Percentiles rank a stretch among this genome's conserved stretches.
Evolutionary conservation across 2,329 filamentous ascomycete genomes (phyloP).

Genomic region (Paramyrothecium sp.): DNA sequence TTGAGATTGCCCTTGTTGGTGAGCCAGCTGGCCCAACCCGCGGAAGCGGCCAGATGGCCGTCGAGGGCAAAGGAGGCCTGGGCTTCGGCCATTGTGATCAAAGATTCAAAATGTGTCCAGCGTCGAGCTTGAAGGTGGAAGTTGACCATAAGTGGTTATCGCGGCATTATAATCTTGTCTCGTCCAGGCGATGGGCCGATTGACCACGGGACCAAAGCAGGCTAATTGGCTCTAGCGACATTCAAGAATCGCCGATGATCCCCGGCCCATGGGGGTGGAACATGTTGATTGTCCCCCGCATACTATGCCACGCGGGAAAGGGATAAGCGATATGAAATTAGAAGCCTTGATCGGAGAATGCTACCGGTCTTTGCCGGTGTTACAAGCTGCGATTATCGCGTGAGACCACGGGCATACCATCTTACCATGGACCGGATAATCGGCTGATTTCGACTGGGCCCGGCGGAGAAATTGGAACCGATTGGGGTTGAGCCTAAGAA

Average conservation of each 20-base stretch:
- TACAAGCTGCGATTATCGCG: neutral
- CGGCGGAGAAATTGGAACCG: neutral
- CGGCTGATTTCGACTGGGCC: neutral
- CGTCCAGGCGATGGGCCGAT: neutral
- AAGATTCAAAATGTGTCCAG: neutral
- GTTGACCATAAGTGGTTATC: no score
- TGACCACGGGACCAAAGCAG: neutral
- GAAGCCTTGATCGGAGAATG: neutral
- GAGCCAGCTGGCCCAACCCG: slow-evolving; percentile 3
- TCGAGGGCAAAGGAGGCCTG: slow-evolving; percentile 1
- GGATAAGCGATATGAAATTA: neutral
- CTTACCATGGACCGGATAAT: neutral
- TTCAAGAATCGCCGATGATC: neutral
- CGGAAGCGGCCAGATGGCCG: neutral
- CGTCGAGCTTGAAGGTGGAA: neutral
- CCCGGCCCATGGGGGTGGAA: neutral
- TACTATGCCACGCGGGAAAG: neutral
- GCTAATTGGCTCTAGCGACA: neutral
- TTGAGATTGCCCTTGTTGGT: slow-evolving; percentile 5
- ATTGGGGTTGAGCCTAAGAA: no score
- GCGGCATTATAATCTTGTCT: neutral
- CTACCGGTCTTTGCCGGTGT: neutral
- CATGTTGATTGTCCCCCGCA: neutral
- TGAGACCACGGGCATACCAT: neutral
- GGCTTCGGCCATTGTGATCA: neutral